phyloP scores from a whole-genome alignment of 2,329 filamentous ascomycete genomes.

The Arachnomyces sp. region DNA sequence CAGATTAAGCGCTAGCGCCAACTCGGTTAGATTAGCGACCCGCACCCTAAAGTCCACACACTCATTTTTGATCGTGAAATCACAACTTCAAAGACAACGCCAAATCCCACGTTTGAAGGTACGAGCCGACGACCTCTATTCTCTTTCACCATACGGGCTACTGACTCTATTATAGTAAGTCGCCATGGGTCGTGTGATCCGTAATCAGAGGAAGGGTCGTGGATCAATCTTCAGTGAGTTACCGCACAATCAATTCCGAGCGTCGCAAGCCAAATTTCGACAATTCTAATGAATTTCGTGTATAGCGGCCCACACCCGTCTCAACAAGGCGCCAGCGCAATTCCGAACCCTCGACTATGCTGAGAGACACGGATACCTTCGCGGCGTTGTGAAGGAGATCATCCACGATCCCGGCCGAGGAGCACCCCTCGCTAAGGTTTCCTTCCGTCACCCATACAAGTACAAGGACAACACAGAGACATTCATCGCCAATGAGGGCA shows the following conservation, averaged over 20 bases:
- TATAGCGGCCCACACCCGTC: conserved; percentile 69
- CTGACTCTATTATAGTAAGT: conserved; percentile 34
- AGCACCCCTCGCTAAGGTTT: conserved; percentile 92
- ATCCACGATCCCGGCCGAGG: conserved; percentile 98
- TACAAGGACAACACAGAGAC: conserved; percentile 98
- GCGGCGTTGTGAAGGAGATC: conserved; percentile 97
- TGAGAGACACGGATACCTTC: conserved; percentile 95
- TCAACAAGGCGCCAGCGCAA: conserved; percentile 91
- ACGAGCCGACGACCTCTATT: conserved; percentile 23
- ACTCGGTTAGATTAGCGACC: conserved; percentile 38
- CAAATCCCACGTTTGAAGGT: conserved; percentile 39
- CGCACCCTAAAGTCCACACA: conserved; percentile 39
- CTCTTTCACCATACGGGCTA: conserved; percentile 19
- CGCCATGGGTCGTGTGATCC: conserved; percentile 61
- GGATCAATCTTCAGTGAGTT: conserved; percentile 66
- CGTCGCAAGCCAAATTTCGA: conserved; percentile 7
- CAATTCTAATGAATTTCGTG: conserved; percentile 27
- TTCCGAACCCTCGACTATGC: conserved; percentile 96
- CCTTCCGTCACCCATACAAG: conserved; percentile 96
- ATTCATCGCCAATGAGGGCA: conserved; percentile 99
- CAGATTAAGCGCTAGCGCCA: conserved; percentile 21
- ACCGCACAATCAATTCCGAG: too few relatives aligned
- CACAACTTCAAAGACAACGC: conserved; percentile 27
- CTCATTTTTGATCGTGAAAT: conserved; percentile 31
- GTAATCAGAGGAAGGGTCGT: conserved; percentile 70